Percentiles rank a stretch among this genome's conserved stretches.
Conservation (phyloP, 225 moss, liverwort and hornwort genomes). For the Marchantia polymorpha region DNA sequence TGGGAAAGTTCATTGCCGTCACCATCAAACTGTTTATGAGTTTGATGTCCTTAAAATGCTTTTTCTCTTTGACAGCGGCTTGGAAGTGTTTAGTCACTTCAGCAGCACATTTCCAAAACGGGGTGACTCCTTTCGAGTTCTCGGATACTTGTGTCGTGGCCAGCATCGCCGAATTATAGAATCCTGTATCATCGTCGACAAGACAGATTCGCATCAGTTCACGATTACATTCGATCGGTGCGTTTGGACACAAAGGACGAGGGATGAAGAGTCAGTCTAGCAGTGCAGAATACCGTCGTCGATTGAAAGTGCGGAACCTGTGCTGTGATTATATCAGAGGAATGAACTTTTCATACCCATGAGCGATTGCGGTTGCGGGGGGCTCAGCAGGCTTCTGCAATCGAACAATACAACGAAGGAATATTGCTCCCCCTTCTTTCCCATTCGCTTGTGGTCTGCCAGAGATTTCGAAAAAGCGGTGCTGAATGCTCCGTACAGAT, state of each 20-base stretch:
- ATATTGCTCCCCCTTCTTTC: constrained; percentile 63
- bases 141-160: constrained; percentile 52
- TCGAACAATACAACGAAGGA: constrained; percentile 52
- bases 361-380: constrained; percentile 50
- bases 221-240: not conserved
- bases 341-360: constrained; percentile 43
- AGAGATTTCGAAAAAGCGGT: constrained; percentile 68
- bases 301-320: too few species aligned
- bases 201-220: not conserved
- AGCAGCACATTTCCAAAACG: constrained; percentile 70
- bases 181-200: constrained; percentile 42
- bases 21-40: constrained; percentile 63
- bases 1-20: constrained; percentile 66
- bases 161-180: constrained; percentile 67
- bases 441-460: constrained; percentile 59
- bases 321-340: not conserved
- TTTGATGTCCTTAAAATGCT: constrained; percentile 80
- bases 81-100: constrained; percentile 46
- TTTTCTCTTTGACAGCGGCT: constrained; percentile 50
- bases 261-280: not conserved
- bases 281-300: too few species aligned
- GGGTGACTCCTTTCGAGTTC: constrained; percentile 25
- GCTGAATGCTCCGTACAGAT: constrained; percentile 53
- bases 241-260: not conserved
- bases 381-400: constrained; percentile 56